Evolutionary conservation across 495 filamentous ascomycete species (phyloP), one percentile per base, ranked within the genome.

Genomic region (Opeltia flavorubescens): DNA sequence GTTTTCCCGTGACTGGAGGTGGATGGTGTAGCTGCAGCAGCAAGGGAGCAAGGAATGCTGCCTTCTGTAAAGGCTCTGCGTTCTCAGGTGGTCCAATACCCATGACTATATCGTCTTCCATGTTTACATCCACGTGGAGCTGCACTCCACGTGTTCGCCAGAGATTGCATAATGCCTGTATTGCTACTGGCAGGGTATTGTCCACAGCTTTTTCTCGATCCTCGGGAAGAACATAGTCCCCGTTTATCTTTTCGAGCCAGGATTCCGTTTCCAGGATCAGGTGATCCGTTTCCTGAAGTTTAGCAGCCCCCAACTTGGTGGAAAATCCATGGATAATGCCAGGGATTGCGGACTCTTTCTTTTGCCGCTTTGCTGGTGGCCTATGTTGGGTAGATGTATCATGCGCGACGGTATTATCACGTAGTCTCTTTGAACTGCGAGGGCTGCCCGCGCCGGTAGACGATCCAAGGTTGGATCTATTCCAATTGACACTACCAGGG

Each of bases 11-110:
- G 35, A 54, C 50, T 31, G 48, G 31, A 18, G 69, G 68, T 27
- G 84, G 83, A 57, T 91, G 81, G 53, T 87, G 82, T 27, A 93
- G 70, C 44, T 75, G 75, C 18, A 94, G 69, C 7, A 86, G 66
- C 12, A 94, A 62, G 15, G 73, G 75, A 24, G 76, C 78, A 7
- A 94, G 44, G 55, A 80, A 91, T 48, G 72, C 75, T 11, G 88
- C 84, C 57, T 88, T 88, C 35, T 74, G 71, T 27, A 86, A 67
- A 15, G 67, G 55, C 2, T 75, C 63, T 9, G 76, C 73, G 38
- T 70, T 54, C 28, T 76, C 68, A 3, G 71, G 74, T 24, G 83
- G 83, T 1, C 82, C 83, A 56, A 86, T 77, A 43, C 58, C 59
- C 12, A 60, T 48, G 4, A 70, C 71, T 3, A 66, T 65, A 12